Conservation (phyloP, 2,329 filamentous ascomycete genomes). For the Exophiala oligosperma region DNA sequence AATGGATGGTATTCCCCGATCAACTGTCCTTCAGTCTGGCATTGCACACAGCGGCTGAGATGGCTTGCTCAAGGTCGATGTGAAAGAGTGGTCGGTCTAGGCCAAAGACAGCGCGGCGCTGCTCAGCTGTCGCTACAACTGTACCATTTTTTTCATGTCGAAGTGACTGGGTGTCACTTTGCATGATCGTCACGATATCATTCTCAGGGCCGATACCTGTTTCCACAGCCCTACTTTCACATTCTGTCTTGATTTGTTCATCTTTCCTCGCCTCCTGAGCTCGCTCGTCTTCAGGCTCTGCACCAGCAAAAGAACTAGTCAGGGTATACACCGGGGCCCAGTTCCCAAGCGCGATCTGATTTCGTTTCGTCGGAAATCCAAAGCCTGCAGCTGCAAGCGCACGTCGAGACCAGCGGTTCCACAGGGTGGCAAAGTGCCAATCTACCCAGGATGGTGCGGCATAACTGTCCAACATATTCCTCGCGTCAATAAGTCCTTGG, state of each 20-base stretch:
- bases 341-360: not conserved
- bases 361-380: constrained; percentile 40
- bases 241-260: not conserved
- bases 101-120: not conserved
- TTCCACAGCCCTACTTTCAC: not conserved
- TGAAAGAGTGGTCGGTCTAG: constrained; percentile 3
- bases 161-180: no score
- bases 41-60: not conserved
- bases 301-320: not conserved
- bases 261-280: not conserved
- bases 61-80: not conserved
- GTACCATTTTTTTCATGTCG: not conserved
- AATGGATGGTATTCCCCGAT: no score
- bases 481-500: constrained; percentile 56
- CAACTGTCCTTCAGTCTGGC: not conserved
- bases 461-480: constrained; percentile 55
- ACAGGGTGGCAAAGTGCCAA: constrained; percentile 52
- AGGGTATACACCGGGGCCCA: not conserved
- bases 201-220: no score
- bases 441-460: constrained; percentile 41
- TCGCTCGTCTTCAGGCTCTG: not conserved
- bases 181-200: no score
- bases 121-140: not conserved
- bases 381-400: constrained; percentile 57
- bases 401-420: constrained; percentile 59